Conservation (phyloP, 2,329 filamentous ascomycete genomes). For the Huntiella savannae region DNA sequence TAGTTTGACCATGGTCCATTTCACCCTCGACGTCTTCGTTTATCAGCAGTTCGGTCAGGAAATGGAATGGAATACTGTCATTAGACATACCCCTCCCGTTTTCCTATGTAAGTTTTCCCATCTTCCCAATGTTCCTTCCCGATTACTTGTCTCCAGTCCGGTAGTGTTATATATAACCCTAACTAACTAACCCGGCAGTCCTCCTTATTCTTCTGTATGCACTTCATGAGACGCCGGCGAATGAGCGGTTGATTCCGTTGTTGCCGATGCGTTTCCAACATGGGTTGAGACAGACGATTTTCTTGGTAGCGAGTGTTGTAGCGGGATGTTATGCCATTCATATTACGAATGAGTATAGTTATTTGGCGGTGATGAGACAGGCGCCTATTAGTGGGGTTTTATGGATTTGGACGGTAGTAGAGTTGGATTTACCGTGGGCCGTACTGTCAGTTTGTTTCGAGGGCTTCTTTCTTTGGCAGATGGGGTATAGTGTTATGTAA, state of each 20-base stretch:
- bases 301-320: slow-evolving; percentile 39
- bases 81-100: slow-evolving; percentile 31
- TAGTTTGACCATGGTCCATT: slow-evolving; percentile 51
- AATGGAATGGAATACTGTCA: slow-evolving; percentile 38
- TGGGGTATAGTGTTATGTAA: slow-evolving; percentile 29
- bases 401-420: slow-evolving; percentile 86
- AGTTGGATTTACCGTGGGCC: slow-evolving; percentile 55
- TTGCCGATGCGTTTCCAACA: slow-evolving; percentile 26
- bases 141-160: no score
- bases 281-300: slow-evolving; percentile 37
- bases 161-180: background rate
- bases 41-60: slow-evolving; percentile 59
- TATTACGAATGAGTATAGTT: slow-evolving; percentile 60
- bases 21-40: slow-evolving; percentile 61
- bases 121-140: slow-evolving; percentile 1
- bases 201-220: slow-evolving; percentile 36
- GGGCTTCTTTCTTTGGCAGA: slow-evolving; percentile 26
- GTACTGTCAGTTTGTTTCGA: slow-evolving; percentile 31
- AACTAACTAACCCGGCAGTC: slow-evolving; percentile 20
- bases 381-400: slow-evolving; percentile 75
- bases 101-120: background rate
- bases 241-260: slow-evolving; percentile 29
- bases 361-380: slow-evolving; percentile 78
- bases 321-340: slow-evolving; percentile 65
- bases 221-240: slow-evolving; percentile 33